Base-by-base conservation (phyloP, 2,329 filamentous ascomycete genomes). In the Beauveria rudraprayagi region DNA sequence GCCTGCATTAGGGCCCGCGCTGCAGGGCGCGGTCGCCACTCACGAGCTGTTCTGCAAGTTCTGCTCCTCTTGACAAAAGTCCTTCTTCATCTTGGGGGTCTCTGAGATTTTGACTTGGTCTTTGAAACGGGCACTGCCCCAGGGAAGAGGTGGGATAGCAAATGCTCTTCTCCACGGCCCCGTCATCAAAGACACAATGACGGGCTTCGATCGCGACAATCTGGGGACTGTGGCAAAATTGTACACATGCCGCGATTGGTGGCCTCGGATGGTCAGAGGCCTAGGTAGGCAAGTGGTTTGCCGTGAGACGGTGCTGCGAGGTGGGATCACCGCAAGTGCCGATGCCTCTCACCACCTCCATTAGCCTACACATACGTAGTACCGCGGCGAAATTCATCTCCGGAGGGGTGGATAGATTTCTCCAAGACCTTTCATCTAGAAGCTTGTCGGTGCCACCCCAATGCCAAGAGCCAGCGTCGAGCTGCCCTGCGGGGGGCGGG, bases 131-230 rank as follows among this genome's bases (percentile, higher is more conserved):
- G 30, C 30, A 34, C 30, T 34, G 30, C 30, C 30, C 78, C 75
- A 0, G 82, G 79, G 79, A 79, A 82, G 63, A 72, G 80, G 2
- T 81, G 79, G 79, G 77, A 82, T 54, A 76, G 74, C 30, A 14
- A 14, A 68, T 81, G 37, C 66, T 5, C 1, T 80, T 0, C 70
- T 76, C 0, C 69, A 80, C 60, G 78, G 78, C 0, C 70, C 64
- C 0, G 65, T 80, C 17, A 81, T 81, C 59, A 70, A 75, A 0
- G 75, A 78, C 0, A 65, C 70, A 37, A 81, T 81, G 79, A 79
- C 77, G n/a, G 80, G 77, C 19, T 79, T 79, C 30, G 30, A 34
- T 34, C 30, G 30, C 30, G 30, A 34, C 11, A 34, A 34, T 34
- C 30, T 34, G 30, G 78, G 78, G 0, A 75, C 76, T 0, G 77